Evolutionary conservation across 805 yeast species (phyloP).

Genomic region (Diddensiella caesifluorescens): DNA sequence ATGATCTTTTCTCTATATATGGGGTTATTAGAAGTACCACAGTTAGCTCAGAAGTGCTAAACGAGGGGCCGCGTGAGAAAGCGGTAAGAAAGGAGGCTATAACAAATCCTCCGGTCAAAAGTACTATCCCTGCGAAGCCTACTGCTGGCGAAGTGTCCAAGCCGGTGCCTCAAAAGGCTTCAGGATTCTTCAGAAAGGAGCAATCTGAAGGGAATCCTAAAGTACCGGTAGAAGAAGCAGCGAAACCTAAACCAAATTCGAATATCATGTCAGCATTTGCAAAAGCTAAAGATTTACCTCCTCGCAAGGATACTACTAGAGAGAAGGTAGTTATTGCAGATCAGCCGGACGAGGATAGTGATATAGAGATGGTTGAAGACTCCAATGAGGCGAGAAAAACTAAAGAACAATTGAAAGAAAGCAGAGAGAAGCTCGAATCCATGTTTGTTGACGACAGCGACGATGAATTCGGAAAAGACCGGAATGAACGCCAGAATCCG

Average conservation of each 20-base stretch:
- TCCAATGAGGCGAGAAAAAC: conserved; percentile 1
- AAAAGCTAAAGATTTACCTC: conserved; percentile 9
- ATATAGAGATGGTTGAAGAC: conserved; percentile 15
- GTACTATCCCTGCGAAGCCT: too few relatives aligned
- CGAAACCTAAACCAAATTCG: conserved; percentile 1
- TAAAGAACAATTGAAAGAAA: conserved; percentile 10
- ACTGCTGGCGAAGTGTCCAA: not conserved
- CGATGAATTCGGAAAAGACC: conserved; percentile 7
- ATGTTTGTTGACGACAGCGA: conserved; percentile 18
- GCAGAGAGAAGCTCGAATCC: conserved; percentile 10
- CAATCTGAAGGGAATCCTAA: conserved; percentile 3
- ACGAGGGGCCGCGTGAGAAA: not conserved
- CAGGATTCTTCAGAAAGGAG: not conserved
- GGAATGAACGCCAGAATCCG: conserved; percentile 1
- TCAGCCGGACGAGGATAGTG: conserved; percentile 5
- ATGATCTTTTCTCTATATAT: not conserved
- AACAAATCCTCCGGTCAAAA: not conserved
- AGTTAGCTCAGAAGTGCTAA: not conserved
- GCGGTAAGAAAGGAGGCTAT: not conserved
- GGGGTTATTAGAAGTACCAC: conserved; percentile 2
- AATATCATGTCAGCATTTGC: conserved; percentile 15
- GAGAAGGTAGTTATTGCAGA: conserved; percentile 18
- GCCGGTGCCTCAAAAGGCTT: not conserved
- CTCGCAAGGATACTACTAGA: conserved; percentile 10
- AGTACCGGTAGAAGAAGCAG: conserved; percentile 1